These are phyloP conservation scores for Globisporangium parvum DNA, from an alignment of 352 stramenopile genomes.

Conservation along the genomic window DNA sequence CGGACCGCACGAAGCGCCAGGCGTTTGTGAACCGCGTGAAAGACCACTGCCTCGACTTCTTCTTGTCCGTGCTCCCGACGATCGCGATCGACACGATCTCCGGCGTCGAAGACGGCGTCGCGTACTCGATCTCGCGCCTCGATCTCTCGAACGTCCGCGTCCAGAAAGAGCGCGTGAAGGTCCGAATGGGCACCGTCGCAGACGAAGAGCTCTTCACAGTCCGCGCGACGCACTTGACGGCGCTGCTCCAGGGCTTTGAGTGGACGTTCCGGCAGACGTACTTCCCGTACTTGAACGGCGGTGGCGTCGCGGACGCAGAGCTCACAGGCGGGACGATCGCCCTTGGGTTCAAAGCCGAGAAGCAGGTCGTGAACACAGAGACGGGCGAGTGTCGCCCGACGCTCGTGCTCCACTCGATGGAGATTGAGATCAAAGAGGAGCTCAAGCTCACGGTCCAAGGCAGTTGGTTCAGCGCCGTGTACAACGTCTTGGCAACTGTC, in stretches of 20 bases:
- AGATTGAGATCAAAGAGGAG: slow-evolving; percentile 79
- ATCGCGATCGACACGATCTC: slow-evolving; percentile 82
- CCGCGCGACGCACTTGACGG: slow-evolving; percentile 64
- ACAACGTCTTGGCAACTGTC: slow-evolving; percentile 73
- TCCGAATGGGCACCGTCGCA: slow-evolving; percentile 71
- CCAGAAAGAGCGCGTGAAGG: slow-evolving; percentile 82
- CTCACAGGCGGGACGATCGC: slow-evolving; percentile 69
- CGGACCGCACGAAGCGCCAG: slow-evolving; percentile 61
- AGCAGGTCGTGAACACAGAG: slow-evolving; percentile 42
- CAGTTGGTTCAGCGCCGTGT: slow-evolving; percentile 83
- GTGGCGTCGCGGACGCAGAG: slow-evolving; percentile 62
- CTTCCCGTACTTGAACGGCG: slow-evolving; percentile 83
- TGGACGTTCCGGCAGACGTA: slow-evolving; percentile 86
- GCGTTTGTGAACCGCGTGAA: slow-evolving; percentile 78
- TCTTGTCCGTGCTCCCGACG: slow-evolving; percentile 77
- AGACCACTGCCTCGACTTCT: slow-evolving; percentile 81
- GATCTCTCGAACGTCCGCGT: slow-evolving; percentile 81
- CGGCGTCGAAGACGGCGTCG: slow-evolving; percentile 66
- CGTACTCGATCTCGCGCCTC: slow-evolving; percentile 72
- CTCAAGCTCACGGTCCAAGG: slow-evolving; percentile 78
- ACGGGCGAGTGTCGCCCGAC: slow-evolving; percentile 64
- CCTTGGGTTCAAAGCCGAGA: slow-evolving; percentile 80
- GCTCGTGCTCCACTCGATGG: slow-evolving; percentile 77
- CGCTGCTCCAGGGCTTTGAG: slow-evolving; percentile 74
- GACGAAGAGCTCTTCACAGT: slow-evolving; percentile 82